phyloP scores from a whole-genome alignment of 1,284 basidiomycete species.

The Laetiporus sulphureus region DNA sequence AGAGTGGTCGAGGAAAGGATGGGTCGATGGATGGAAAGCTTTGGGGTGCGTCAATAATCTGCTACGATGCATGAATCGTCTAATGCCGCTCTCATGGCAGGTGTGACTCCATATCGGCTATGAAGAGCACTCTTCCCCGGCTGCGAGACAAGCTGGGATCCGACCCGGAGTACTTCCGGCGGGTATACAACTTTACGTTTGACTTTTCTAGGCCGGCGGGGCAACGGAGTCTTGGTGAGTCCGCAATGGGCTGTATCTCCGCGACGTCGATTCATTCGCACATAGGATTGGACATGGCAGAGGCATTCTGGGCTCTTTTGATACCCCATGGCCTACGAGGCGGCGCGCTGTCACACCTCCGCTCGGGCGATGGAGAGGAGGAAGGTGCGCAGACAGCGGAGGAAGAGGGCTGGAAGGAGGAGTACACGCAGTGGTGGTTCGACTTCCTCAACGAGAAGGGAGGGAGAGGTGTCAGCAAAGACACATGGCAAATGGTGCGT shows the following conservation, averaged over 20 bases:
- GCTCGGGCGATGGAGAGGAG: constrained; percentile 37
- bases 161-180: constrained; percentile 74
- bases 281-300: constrained; percentile 50
- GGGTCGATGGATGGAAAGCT: constrained; percentile 77
- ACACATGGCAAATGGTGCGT: constrained; percentile 87
- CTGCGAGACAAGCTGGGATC: constrained; percentile 60
- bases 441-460: constrained; percentile 71
- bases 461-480: constrained; percentile 84
- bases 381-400: constrained; percentile 29
- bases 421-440: constrained; percentile 79
- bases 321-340: constrained; percentile 74
- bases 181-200: constrained; percentile 88
- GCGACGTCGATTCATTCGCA: no score
- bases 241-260: no score
- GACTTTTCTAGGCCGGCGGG: constrained; percentile 78
- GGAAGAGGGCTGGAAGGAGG: constrained; percentile 55
- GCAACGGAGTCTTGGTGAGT: constrained; percentile 60
- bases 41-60: constrained; percentile 41
- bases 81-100: constrained; percentile 32
- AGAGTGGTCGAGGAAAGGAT: constrained; percentile 70
- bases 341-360: constrained; percentile 55
- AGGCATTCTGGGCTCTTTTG: constrained; percentile 82
- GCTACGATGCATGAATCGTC: background rate
- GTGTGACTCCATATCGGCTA: constrained; percentile 63
- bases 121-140: constrained; percentile 53